Base-by-base conservation (phyloP, 1,139 yeast genomes). In the Kurtzmaniella quercitrusa region DNA sequence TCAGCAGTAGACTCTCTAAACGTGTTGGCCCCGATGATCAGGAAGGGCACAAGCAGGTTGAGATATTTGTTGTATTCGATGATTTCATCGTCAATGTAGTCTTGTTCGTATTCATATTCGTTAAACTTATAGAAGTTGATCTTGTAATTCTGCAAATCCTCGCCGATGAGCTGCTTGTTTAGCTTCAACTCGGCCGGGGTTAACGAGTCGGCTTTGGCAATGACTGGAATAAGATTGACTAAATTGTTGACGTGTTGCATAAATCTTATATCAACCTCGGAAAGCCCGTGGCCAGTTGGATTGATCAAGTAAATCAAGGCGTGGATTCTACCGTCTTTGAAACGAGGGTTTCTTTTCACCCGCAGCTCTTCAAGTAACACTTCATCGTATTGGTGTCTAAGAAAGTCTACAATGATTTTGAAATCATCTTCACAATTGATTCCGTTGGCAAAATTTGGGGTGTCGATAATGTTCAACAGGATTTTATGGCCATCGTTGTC, bases 391-490 rank as follows among this genome's bases (percentile, higher is more conserved):
- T 73, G 76, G 48, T 70, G 73, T 64, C 77, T 70, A 53, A 73
- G 70, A 48, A 72, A 73, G 52, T 73, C 77, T 41, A 73, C 77
- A 41, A 73, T 62, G 39, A 71, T 64, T 52, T 69, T 70, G 52
- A 70, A 70, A 49, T 70, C 75, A 36, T 69, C 73, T 45, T 63
- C 69, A 61, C 80, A 55, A 56, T 71, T 64, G 51, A 85, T 69
- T 52, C 72, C 79, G 55, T 85, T 88, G 48, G 94, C 95, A 66
- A 85, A 88, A 34, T 89, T 89, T 3, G 93, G 93, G 0, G 93
- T 85, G 51, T 73, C 78, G 45, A 73, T 73, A 45, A 73, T 72
- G 49, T 73, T 73, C 44, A 73, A 59, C 38, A 72, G 66, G 48
- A 73, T 73, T 58, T 73, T 73, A 57, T 72, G 77, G 25, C 78